Evolutionary conservation across 169 alveolate genomes (phyloP).

Genomic region (Cystoisospora suis): DNA sequence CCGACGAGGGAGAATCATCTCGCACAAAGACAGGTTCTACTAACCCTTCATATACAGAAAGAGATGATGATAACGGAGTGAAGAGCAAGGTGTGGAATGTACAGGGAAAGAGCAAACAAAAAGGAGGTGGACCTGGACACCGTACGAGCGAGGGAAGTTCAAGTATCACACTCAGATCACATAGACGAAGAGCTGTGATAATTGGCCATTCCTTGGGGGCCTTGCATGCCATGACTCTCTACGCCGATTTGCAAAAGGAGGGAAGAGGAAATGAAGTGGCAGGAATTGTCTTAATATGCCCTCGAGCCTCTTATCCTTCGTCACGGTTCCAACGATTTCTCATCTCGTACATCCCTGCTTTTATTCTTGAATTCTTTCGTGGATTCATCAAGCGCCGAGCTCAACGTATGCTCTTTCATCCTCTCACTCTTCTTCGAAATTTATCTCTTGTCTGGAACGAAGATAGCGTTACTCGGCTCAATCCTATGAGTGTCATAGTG

Average conservation of each 20-base stretch:
- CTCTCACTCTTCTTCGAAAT: not conserved
- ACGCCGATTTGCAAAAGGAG: constrained; percentile 8
- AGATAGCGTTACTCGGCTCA: not conserved
- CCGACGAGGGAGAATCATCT: not conserved
- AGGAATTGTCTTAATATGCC: constrained; percentile 30
- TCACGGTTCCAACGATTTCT: not conserved
- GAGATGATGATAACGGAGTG: not conserved
- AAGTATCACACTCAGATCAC: no score
- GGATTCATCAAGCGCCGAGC: not conserved
- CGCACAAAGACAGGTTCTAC: not conserved
- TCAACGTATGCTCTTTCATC: not conserved
- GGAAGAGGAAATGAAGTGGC: not conserved
- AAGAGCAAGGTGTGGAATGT: no score
- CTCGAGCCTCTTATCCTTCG: not conserved
- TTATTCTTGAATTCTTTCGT: not conserved
- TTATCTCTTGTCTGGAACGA: not conserved
- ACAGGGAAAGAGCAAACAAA: no score
- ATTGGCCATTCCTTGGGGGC: constrained; percentile 42
- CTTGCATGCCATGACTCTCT: constrained; percentile 27
- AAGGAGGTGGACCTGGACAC: not conserved
- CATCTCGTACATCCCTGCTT: not conserved
- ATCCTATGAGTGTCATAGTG: not conserved
- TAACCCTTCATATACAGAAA: not conserved
- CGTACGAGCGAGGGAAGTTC: no score
- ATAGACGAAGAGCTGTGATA: constrained; percentile 4